Evolutionary conservation across 2,329 filamentous ascomycete species (phyloP).

Genomic region (Neopestalotiopsis rosae): DNA sequence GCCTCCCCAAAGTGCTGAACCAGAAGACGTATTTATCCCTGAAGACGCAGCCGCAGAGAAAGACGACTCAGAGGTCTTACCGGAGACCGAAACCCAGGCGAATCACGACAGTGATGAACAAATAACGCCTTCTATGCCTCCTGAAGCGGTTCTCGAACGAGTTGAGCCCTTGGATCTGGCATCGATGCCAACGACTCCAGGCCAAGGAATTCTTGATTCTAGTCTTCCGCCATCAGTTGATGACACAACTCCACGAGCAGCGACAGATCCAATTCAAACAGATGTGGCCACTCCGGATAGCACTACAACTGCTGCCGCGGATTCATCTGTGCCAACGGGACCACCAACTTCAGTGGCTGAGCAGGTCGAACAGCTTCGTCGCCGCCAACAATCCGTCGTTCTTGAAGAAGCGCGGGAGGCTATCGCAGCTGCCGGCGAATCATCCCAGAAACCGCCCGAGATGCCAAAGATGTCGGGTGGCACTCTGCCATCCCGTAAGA

Average conservation of each 20-base stretch:
- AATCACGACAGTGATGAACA: conserved; percentile 28
- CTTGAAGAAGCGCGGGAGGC: conserved; percentile 35
- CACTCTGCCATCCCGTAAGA: conserved; percentile 48
- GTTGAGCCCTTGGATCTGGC: conserved; percentile 58
- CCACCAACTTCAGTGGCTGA: conserved; percentile 34
- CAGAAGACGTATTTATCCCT: conserved; percentile 27
- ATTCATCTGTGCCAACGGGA: not conserved
- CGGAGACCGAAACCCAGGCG: conserved; percentile 23
- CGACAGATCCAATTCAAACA: conserved; percentile 27
- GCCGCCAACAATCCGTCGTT: conserved; percentile 48
- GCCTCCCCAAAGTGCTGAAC: conserved; percentile 42
- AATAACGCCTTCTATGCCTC: conserved; percentile 36
- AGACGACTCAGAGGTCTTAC: conserved; percentile 25
- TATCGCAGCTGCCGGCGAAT: conserved; percentile 28
- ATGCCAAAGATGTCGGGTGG: conserved; percentile 34
- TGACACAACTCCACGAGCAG: conserved; percentile 23
- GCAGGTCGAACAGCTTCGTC: conserved; percentile 48
- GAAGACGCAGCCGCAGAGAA: conserved; percentile 26
- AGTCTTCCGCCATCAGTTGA: conserved; percentile 23
- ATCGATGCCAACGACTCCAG: conserved; percentile 39
- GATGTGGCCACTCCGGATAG: conserved; percentile 25
- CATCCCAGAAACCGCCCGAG: conserved; percentile 22
- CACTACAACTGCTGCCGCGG: conserved; percentile 14
- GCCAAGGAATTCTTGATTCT: conserved; percentile 17
- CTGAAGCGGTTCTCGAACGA: conserved; percentile 47